Evolutionary conservation across 2,329 filamentous ascomycete genomes (phyloP), one percentile per base, ranked within the genome.

Genomic region (Orbilia javanica): DNA sequence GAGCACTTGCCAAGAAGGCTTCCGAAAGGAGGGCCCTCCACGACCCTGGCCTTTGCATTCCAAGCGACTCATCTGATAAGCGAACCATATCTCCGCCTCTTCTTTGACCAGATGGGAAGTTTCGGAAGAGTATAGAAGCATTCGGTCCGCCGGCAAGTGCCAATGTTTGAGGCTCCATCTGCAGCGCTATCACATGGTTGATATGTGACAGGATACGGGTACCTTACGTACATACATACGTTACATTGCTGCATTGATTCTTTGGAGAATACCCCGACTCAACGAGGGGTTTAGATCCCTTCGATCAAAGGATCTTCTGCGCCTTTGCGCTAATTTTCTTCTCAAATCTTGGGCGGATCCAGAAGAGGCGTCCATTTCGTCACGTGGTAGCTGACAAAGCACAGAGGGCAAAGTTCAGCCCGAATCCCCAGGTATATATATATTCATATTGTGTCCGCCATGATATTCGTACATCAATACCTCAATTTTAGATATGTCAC

Each of bases 31-130:
- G 65, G 27, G 36, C 70, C 52, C 20, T 55, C 39, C 69, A 25
- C 68, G 68, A 64, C 57, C 53, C 63, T 34, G 55, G 55, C 34
- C 42, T 42, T 50, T 48, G 22, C 55, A 60, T 65, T 46, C 50
- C 63, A 75, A 42, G 63, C 46, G 69, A 65, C 69, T 68, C 36
- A 74, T 68, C 71, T 75, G 71, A 75, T 75, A 75, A 75, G 63
- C 64, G 69, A 73, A 31, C n/a, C 39, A 39, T 29, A 71, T 63
- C 55, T 53, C 42, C 44, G 39, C 20, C 18, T 20, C 10, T 34
- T 39, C 31, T n/a, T 42, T 20, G 34, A 39, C 36, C 36, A 34
- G 20, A 42, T 60, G n/a, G 52, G 13, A 55, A 55, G 52, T 55
- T 55, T 36, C 8, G 22, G 29, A 44, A 44, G 52, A 13, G 8